Base-by-base conservation (phyloP, 805 yeast species). In the Gaillardinia entomophila region DNA sequence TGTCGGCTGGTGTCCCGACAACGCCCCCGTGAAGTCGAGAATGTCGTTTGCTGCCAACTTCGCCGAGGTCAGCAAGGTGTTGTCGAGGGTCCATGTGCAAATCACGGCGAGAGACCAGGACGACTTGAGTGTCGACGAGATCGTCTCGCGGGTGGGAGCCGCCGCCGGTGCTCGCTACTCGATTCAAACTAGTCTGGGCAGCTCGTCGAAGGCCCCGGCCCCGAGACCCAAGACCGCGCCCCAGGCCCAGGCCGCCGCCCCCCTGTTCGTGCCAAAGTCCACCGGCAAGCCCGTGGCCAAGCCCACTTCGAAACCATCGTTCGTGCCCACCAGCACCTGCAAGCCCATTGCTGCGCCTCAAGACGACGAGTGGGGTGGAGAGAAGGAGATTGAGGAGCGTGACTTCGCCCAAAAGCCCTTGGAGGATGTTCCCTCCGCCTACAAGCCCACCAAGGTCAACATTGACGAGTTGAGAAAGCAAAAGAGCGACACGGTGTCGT, bases 81-180 rank as follows among this genome's bases (percentile, higher is more conserved):
- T 84, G 49, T 70, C 71, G 45, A 95, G 95, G 29, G 92, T 90
- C 62, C 98, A 92, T 55, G 89, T 92, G 34, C 97, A 92, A 60
- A 79, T 92, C 43, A 88, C 96, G 30, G 97, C 97, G n/a, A 79
- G 97, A 62, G 95, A 86, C 52, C 68, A 75, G 27, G 96, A 88
- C 51, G 98, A 92, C 57, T 71, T 94, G 54, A 84, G 86, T 46
- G 82, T 83, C 27, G 71, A 71, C 16, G 94, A 83, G 38, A 73
- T 92, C 36, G 57, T 87, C 45, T 69, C 76, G 27, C 79, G 86
- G 42, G 79, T 92, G 30, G 79, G 85, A 42, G 82, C 86, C 44
- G 96, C 97, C 22, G 84, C 97, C 2, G 98, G 98, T 48, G 96
- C 98, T 12, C 79, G 95, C 52, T 92, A 92, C 62, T 80, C 92